Base-by-base conservation (phyloP, 23 red algal species). In the Porphyridium purpureum region DNA sequence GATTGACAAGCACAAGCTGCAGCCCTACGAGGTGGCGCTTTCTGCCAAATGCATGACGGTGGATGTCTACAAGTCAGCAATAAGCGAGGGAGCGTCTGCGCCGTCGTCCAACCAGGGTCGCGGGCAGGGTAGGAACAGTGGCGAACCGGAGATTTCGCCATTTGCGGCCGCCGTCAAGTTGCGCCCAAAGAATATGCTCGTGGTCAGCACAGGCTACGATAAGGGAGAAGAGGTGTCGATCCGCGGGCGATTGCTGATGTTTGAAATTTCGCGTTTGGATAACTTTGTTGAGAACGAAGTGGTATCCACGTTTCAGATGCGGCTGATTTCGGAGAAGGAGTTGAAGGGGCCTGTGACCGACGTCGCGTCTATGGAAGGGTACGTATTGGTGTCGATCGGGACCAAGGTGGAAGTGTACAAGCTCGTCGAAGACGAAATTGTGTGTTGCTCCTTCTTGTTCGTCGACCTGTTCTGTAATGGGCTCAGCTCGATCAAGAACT, bases 341-440 rank as follows among this genome's bases (percentile, higher is more conserved):
- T 35, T 95, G 20, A 77, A 72, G 22, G 67, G 78, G 21, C 75
- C 69, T 31, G 88, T 95, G n/a, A 76, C 79, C n/a, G 74, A 72
- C 19, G 75, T 84, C 8, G 79, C 78, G 9, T 33, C 73, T 2
- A 60, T 95, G 57, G 64, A 95, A 53, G 88, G 79, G 24, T 85
- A 84, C 53, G 71, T 95, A 3, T 59, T 81, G 24, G 78, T 67
- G 7, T 63, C 53, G 1, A 78, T 83, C 0, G 88, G 88, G 3
- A 69, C 88, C 21, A 70, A 63, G 24, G 59, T 95, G 28, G 81
- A 82, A 61, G 78, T 95, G 22, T 95, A 95, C 73, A 95, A 95
- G 52, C 66, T 95, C 7, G 79, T 95, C 9, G 88, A 76, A 29
- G 81, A 85, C 35, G 88, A 95, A 49, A 77, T 95, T 57, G 68